Base-by-base conservation (phyloP, 2,329 filamentous ascomycete genomes). In the Calonectria naviculata region DNA sequence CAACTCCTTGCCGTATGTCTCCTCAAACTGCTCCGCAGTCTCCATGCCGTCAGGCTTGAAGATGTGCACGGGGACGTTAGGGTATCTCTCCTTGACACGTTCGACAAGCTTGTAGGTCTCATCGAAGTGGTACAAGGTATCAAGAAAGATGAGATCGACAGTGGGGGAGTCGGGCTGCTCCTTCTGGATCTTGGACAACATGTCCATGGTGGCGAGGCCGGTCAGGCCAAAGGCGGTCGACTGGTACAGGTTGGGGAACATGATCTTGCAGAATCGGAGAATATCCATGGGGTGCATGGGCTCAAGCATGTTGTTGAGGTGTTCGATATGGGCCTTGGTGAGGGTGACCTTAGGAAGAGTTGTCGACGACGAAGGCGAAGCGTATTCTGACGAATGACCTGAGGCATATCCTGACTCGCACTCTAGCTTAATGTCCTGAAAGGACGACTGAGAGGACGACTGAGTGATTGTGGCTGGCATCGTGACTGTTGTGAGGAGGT, bases 201-300 rank as follows among this genome's bases (percentile, higher is more conserved):
- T 95, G 84, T 97, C 94, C 80, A 97, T 88, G 71, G 93, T 95
- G 75, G 92, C 94, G 38, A 97, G 91, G 49, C 94, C 94, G 2
- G 93, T 94, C 73, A 96, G 85, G 65, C 94, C 94, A 80, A 96
- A 96, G 67, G 94, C 94, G 15, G 94, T 96, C 49, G 93, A 94
- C 84, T 97, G 94, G 86, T 91, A 98, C 52, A 98, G 91, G 81
- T 93, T 93, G 79, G 97, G 97, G 79, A 99, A 93, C 78, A 96
- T 93, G 78, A 94, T 92, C 81, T 96, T 93, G 88, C 93, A 95
- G 93, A 97, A 98, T 85, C 92, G 93, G 72, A 99, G 90, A 78
- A 98, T 93, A 75, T 98, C 96, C 89, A 96, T 89, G 72, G 97
- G 94, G 81, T 95, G 91, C 83, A 98, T 93, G 80, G 92, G 90